These are phyloP conservation scores for Lithospermum erythrorhizon DNA, from an alignment of 257 asterid species.

Conservation along the genomic window DNA sequence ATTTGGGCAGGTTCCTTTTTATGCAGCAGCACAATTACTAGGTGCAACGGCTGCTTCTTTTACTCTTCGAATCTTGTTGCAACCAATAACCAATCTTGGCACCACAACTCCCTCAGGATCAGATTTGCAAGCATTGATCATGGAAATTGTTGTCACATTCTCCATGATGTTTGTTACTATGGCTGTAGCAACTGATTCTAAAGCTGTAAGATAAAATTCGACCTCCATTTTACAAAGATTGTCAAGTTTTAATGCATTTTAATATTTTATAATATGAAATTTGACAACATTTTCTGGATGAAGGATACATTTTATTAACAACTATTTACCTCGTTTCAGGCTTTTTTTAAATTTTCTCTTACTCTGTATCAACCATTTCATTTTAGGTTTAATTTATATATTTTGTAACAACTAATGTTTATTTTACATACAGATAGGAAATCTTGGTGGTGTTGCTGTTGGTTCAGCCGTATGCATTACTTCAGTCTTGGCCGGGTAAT, in stretches of 20 bases:
- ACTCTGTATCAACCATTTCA: no score
- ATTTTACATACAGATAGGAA: constrained; percentile 46
- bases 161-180: constrained; percentile 83
- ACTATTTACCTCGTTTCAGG: no score
- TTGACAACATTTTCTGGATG: no score
- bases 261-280: no score
- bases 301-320: no score
- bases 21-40: constrained; percentile 52
- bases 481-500: constrained; percentile 79
- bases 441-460: constrained; percentile 81
- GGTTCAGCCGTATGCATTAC: constrained; percentile 93
- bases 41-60: constrained; percentile 59
- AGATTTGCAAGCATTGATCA: constrained; percentile 50
- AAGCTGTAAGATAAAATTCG: constrained; percentile 48
- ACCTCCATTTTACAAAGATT: no score
- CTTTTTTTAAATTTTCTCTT: no score
- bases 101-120: constrained; percentile 64
- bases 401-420: background rate
- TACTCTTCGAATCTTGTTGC: constrained; percentile 46
- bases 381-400: no score
- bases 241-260: no score
- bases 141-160: constrained; percentile 73
- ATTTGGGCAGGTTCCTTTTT: constrained; percentile 50
- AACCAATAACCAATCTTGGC: constrained; percentile 62
- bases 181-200: constrained; percentile 85